A percentile compares a stretch with the other conserved stretches of the same genome.
phyloP scores from a whole-genome alignment of 768 basidiomycete genomes.

The Suillus bovinus region DNA sequence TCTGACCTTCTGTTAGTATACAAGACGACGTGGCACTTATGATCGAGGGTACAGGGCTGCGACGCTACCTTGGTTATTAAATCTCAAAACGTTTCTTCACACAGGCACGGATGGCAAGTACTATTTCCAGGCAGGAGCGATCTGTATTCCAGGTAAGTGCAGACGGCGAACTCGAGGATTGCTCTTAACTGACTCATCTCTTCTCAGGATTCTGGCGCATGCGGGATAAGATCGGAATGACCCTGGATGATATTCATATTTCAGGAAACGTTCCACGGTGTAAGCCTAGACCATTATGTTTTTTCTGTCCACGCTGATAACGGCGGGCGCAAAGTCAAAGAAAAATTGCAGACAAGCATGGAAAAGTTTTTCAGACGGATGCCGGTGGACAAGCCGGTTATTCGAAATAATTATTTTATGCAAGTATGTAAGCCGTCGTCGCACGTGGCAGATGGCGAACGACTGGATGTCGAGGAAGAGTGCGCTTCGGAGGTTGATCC shows the following conservation, averaged over 20 bases:
- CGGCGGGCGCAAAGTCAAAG: conserved; percentile 42
- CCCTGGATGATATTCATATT: conserved; percentile 71
- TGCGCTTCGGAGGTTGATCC: conserved; percentile 43
- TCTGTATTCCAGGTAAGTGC: conserved; percentile 58
- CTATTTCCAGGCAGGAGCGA: conserved; percentile 74
- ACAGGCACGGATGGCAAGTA: conserved; percentile 66
- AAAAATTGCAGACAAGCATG: conserved; percentile 63
- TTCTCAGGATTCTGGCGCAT: conserved; percentile 72
- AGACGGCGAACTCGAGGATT: not conserved
- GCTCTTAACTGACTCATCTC: conserved; percentile 7
- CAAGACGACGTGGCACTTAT: conserved; percentile 62
- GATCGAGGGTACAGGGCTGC: conserved; percentile 49
- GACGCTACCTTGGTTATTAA: conserved; percentile 9
- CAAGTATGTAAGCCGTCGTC: conserved; percentile 37
- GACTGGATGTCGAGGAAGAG: conserved; percentile 10
- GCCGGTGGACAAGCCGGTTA: conserved; percentile 65
- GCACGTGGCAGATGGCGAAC: conserved; percentile 10
- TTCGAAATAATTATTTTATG: conserved; percentile 67
- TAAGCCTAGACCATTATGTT: conserved; percentile 33
- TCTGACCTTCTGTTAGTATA: conserved; percentile 34
- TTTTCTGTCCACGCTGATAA: conserved; percentile 9
- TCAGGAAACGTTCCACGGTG: conserved; percentile 74
- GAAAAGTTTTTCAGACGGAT: conserved; percentile 71
- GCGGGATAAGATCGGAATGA: conserved; percentile 71
- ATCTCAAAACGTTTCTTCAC: conserved; percentile 13